Evolutionary conservation across 805 yeast genomes (phyloP).

Genomic region (Vanderwaltozyma tropicalis): DNA sequence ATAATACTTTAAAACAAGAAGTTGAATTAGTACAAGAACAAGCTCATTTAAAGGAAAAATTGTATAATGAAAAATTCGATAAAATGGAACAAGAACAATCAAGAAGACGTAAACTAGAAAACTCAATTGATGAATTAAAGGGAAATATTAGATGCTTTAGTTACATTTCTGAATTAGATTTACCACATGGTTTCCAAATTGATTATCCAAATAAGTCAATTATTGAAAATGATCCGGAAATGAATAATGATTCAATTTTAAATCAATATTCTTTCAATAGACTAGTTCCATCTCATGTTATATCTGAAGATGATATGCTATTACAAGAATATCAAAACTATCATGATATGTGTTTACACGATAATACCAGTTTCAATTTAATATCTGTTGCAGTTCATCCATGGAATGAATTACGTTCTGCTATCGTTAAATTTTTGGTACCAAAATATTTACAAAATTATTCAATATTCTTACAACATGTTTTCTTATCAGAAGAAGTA

Average conservation of each 20-base stretch:
- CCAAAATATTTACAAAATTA: conserved; percentile 9
- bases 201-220: conserved; percentile 13
- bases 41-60: conserved; percentile 11
- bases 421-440: conserved; percentile 11
- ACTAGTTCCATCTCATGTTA: conserved; percentile 14
- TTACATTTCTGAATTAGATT: conserved; percentile 9
- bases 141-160: conserved; percentile 28
- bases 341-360: conserved; percentile 20
- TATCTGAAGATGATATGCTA: conserved; percentile 14
- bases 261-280: conserved; percentile 11
- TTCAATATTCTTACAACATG: conserved; percentile 17
- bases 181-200: conserved; percentile 2
- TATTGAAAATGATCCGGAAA: background rate
- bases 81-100: conserved; percentile 30
- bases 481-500: conserved; percentile 20
- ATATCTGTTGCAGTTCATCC: conserved; percentile 14
- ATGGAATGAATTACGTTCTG: conserved; percentile 9
- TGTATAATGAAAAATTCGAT: conserved; percentile 17
- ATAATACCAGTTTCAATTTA: conserved; percentile 15
- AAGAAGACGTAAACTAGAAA: conserved; percentile 37
- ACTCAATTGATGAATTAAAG: conserved; percentile 35
- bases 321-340: conserved; percentile 20
- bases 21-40: conserved; percentile 15
- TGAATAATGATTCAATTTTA: background rate
- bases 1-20: conserved; percentile 11